Evolutionary conservation across 169 alveolate genomes (phyloP).

Genomic region (Plasmodium vinckei): DNA sequence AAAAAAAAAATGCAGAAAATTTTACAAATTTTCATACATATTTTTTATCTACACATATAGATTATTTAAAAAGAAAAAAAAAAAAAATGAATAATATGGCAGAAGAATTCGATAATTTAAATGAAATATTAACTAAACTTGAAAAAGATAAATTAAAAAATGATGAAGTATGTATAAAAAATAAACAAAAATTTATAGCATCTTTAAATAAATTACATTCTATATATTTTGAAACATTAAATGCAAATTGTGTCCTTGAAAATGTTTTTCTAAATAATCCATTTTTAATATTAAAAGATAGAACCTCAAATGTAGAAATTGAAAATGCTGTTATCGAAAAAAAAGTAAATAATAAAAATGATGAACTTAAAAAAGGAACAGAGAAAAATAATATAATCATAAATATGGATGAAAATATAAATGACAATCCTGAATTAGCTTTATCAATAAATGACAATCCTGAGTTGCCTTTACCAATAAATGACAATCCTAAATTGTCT

Average conservation of each 20-base stretch:
- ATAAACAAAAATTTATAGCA: constrained; percentile 34
- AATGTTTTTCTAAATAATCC: constrained; percentile 29
- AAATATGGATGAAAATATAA: too few species aligned
- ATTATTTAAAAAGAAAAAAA: constrained; percentile 30
- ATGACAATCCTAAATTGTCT: not conserved
- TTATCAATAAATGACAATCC: too few species aligned
- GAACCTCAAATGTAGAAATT: not conserved
- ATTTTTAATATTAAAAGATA: constrained; percentile 41
- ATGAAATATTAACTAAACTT: constrained; percentile 35
- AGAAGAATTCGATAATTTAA: constrained; percentile 40
- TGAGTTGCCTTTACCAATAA: too few species aligned
- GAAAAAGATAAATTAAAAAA: constrained; percentile 54
- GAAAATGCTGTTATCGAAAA: constrained; percentile 26
- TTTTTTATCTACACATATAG: constrained; percentile 31
- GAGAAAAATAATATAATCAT: not conserved
- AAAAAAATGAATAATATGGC: constrained; percentile 6
- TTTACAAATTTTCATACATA: constrained; percentile 8
- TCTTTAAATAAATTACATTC: constrained; percentile 41
- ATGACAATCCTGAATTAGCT: not conserved
- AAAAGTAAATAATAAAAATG: not conserved
- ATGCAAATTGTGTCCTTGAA: not conserved
- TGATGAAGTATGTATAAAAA: constrained; percentile 45
- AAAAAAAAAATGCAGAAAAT: constrained; percentile 1
- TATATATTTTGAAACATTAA: constrained; percentile 29
- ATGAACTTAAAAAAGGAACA: not conserved